Percentiles rank a stretch among this genome's conserved stretches.
phyloP scores from a whole-genome alignment of 768 basidiomycete genomes.

The Russula lepida region DNA sequence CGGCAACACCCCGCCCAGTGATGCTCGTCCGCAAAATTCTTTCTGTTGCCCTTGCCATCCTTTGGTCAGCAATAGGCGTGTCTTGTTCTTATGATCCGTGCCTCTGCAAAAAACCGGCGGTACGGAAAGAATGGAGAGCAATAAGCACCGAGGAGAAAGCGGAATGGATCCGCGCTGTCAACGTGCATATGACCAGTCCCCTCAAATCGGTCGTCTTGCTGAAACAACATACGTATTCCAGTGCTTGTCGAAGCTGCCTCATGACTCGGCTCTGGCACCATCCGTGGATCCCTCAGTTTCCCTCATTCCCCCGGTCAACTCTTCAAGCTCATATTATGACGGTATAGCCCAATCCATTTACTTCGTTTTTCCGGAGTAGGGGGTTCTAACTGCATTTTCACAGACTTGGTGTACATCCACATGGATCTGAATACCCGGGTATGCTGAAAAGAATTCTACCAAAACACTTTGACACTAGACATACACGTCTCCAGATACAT shows the following conservation, averaged over 20 bases:
- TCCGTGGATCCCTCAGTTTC: slow-evolving; percentile 8
- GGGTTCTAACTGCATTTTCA: neutral
- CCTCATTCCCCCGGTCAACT: slow-evolving; percentile 16
- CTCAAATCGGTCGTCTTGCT: neutral
- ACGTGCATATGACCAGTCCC: slow-evolving; percentile 13
- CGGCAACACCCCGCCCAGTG: neutral
- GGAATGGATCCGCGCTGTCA: slow-evolving; percentile 24
- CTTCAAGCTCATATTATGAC: slow-evolving; percentile 18
- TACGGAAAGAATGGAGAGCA: slow-evolving; percentile 24
- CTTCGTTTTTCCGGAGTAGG: no score
- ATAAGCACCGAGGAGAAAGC: slow-evolving; percentile 15
- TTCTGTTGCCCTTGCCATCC: neutral
- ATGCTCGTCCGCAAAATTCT: neutral
- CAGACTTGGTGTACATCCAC: slow-evolving; percentile 24
- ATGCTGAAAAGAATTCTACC: neutral
- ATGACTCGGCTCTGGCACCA: slow-evolving; percentile 13
- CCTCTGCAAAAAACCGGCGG: slow-evolving; percentile 16
- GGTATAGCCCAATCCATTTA: neutral
- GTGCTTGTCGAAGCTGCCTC: slow-evolving; percentile 11
- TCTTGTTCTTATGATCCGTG: neutral
- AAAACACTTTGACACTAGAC: neutral
- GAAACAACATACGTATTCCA: neutral
- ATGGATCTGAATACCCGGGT: slow-evolving; percentile 25
- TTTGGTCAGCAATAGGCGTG: neutral
- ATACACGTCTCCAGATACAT: slow-evolving; percentile 18